These are phyloP conservation scores for Gilbertella persicaria DNA, from an alignment of 371 early-diverging fungal genomes.

Conservation along the genomic window DNA sequence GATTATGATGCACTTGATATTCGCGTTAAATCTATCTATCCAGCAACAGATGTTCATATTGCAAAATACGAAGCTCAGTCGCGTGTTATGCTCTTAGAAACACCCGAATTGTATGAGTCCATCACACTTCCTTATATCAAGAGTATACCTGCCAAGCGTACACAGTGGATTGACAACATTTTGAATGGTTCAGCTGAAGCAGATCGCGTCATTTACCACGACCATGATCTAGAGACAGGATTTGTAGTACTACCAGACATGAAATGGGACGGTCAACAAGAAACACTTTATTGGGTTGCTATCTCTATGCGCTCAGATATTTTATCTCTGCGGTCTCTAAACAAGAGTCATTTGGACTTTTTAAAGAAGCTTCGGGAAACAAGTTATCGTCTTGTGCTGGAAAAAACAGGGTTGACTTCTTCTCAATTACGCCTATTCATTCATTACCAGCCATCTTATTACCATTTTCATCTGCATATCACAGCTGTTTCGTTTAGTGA, in stretches of 20 bases:
- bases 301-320: conserved; percentile 60
- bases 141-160: conserved; percentile 57
- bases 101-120: conserved; percentile 51
- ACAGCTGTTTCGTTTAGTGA: conserved; percentile 64
- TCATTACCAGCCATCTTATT: conserved; percentile 89
- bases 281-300: conserved; percentile 70
- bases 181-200: conserved; percentile 66
- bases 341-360: conserved; percentile 57
- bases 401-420: conserved; percentile 40
- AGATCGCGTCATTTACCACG: conserved; percentile 63
- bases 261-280: conserved; percentile 78
- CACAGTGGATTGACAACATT: conserved; percentile 83
- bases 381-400: conserved; percentile 45
- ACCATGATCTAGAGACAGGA: conserved; percentile 56
- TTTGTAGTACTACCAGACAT: conserved; percentile 81
- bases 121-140: conserved; percentile 67
- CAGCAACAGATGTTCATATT: conserved; percentile 74
- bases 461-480: conserved; percentile 83
- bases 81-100: conserved; percentile 58
- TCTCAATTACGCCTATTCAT: conserved; percentile 73
- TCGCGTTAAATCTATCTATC: conserved; percentile 59
- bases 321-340: conserved; percentile 68
- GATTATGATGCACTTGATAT: conserved; percentile 43
- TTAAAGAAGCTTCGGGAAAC: conserved; percentile 62
- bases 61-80: conserved; percentile 70